phyloP scores from a whole-genome alignment of 768 basidiomycete genomes.

The Hemileccinum rubropunctum region DNA sequence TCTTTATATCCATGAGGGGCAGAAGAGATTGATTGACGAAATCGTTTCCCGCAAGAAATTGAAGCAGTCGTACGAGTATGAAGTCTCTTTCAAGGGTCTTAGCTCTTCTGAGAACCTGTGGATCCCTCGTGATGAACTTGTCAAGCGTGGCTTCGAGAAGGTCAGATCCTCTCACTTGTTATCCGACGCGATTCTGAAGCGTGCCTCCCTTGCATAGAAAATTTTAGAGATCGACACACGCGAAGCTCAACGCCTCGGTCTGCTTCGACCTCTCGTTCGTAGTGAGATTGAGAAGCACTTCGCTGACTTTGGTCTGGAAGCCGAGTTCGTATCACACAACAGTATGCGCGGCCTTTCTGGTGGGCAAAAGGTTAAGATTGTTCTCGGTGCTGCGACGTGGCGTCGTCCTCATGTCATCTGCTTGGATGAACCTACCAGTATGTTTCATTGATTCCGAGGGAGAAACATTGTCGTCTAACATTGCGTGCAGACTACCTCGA shows the following conservation, averaged over 20 bases:
- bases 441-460: conserved; percentile 23
- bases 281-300: conserved; percentile 99
- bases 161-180: conserved; percentile 28
- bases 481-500: conserved; percentile 83
- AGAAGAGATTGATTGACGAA: conserved; percentile 95
- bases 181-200: not conserved
- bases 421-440: conserved; percentile 94
- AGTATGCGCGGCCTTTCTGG: conserved; percentile 98
- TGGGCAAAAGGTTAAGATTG: conserved; percentile 99
- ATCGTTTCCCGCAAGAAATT: conserved; percentile 90
- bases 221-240: conserved; percentile 96
- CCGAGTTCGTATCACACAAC: conserved; percentile 99
- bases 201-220: conserved; percentile 54
- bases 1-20: conserved; percentile 82
- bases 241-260: conserved; percentile 94
- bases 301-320: conserved; percentile 97
- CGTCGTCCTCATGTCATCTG: conserved; percentile 97
- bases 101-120: conserved; percentile 98
- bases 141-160: conserved; percentile 99
- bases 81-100: conserved; percentile 92
- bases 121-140: conserved; percentile 92
- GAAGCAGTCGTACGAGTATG: conserved; percentile 99
- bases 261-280: conserved; percentile 94
- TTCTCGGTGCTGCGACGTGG: conserved; percentile 98
- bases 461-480: not conserved